Percentiles rank a stretch among this genome's conserved stretches.
phyloP scores from a whole-genome alignment of 2,329 filamentous ascomycete species.

The Ophiostoma sp. region DNA sequence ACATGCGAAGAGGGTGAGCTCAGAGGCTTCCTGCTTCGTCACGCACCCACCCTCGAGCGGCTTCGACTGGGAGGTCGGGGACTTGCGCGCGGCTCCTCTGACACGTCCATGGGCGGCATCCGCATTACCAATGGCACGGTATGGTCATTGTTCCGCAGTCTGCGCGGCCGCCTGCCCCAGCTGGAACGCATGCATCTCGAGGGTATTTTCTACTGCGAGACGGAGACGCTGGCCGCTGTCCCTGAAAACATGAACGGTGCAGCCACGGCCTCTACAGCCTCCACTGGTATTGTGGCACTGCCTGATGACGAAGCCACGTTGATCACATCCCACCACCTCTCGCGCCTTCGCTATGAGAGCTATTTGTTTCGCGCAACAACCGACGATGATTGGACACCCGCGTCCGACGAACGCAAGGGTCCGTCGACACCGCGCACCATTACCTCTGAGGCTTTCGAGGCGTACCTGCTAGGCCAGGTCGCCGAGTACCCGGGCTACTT shows the following conservation, averaged over 20 bases:
- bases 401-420: constrained; percentile 23
- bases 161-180: constrained; percentile 35
- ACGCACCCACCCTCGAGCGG: constrained; percentile 37
- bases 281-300: background rate
- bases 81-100: constrained; percentile 30
- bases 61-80: constrained; percentile 44
- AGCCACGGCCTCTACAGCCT: background rate
- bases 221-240: constrained; percentile 8
- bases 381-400: constrained; percentile 37
- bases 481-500: constrained; percentile 34
- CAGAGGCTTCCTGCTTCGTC: constrained; percentile 39
- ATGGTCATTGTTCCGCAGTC: constrained; percentile 38
- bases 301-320: background rate
- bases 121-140: constrained; percentile 41
- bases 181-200: constrained; percentile 42
- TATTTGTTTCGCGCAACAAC: constrained; percentile 41
- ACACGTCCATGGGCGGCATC: constrained; percentile 39
- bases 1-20: constrained; percentile 42
- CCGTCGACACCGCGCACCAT: constrained; percentile 32
- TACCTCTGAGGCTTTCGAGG: constrained; percentile 38
- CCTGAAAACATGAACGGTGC: background rate
- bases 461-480: constrained; percentile 36
- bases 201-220: constrained; percentile 42
- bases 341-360: constrained; percentile 32
- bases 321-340: background rate